A percentile compares a stretch with the other conserved stretches of the same genome.
Evolutionary conservation across 2,329 filamentous ascomycete species (phyloP).

Genomic region (Raffaelea deltoideospora): DNA sequence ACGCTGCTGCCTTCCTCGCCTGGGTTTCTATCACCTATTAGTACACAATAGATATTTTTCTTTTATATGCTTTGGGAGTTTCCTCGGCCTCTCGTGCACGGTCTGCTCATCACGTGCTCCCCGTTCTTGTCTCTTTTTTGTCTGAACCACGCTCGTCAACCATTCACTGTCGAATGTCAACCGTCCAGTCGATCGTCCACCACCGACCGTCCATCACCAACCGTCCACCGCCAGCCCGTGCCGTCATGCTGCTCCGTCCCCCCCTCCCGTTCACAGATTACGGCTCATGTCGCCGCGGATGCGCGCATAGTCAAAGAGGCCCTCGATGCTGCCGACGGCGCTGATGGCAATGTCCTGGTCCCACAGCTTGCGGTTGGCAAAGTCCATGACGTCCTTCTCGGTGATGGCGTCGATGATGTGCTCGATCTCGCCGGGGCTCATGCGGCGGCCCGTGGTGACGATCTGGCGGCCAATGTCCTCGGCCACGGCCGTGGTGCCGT

Average conservation of each 20-base stretch:
- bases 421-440: conserved; percentile 89
- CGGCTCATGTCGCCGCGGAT: conserved; percentile 21
- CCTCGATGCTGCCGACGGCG: conserved; percentile 88
- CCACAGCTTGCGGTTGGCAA: conserved; percentile 90
- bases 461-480: conserved; percentile 99
- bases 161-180: too few species aligned
- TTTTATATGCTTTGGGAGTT: too few species aligned
- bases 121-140: too few species aligned
- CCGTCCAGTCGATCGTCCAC: too few species aligned
- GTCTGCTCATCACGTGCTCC: too few species aligned
- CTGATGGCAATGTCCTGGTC: conserved; percentile 91
- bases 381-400: conserved; percentile 94
- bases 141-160: too few species aligned
- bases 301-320: conserved; percentile 52
- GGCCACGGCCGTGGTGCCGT: conserved; percentile 91
- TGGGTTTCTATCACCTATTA: conserved; percentile 6
- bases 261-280: conserved; percentile 16
- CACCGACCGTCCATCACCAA: too few species aligned
- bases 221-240: too few species aligned
- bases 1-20: too few species aligned
- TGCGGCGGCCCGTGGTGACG: conserved; percentile 86
- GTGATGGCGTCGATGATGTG: conserved; percentile 75
- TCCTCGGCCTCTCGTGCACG: too few species aligned
- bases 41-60: too few species aligned
- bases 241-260: not conserved